These are phyloP conservation scores for Capsella rubella DNA, from an alignment of 441 rosid genomes.

Conservation along the genomic window DNA sequence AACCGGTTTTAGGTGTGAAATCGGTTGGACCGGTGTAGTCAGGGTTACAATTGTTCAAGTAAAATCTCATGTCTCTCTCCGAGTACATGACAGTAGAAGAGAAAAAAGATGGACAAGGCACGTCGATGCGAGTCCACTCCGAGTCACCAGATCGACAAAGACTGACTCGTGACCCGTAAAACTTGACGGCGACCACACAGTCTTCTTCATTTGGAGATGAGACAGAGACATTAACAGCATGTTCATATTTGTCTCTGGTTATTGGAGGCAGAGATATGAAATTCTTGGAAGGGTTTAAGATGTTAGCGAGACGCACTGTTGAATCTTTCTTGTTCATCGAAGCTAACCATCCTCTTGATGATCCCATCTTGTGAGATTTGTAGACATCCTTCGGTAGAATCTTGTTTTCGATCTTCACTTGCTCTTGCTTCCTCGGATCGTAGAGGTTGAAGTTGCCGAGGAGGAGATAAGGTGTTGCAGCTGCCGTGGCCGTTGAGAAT, in stretches of 20 bases:
- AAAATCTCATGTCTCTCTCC: not conserved
- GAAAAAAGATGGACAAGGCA: not conserved
- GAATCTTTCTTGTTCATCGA: not conserved
- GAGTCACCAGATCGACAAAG: not conserved
- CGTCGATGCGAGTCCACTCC: not conserved
- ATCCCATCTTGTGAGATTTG: not conserved
- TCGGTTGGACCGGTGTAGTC: no score
- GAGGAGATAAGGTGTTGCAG: not conserved
- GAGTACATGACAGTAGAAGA: not conserved
- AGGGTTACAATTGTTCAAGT: not conserved
- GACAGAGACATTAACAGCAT: not conserved
- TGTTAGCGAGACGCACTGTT: not conserved
- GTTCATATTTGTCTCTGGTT: not conserved
- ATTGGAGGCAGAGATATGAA: not conserved
- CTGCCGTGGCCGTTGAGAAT: no score
- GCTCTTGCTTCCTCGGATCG: not conserved
- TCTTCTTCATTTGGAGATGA: not conserved
- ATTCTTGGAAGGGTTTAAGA: not conserved
- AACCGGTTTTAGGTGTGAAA: no score
- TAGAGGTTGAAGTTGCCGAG: not conserved
- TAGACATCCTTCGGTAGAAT: not conserved
- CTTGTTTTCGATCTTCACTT: not conserved
- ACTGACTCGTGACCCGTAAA: not conserved
- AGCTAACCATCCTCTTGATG: constrained; percentile 3
- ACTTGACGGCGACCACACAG: not conserved